Base-by-base conservation (phyloP, 495 filamentous ascomycete genomes). In the Hypoxylon crocopeplum region DNA sequence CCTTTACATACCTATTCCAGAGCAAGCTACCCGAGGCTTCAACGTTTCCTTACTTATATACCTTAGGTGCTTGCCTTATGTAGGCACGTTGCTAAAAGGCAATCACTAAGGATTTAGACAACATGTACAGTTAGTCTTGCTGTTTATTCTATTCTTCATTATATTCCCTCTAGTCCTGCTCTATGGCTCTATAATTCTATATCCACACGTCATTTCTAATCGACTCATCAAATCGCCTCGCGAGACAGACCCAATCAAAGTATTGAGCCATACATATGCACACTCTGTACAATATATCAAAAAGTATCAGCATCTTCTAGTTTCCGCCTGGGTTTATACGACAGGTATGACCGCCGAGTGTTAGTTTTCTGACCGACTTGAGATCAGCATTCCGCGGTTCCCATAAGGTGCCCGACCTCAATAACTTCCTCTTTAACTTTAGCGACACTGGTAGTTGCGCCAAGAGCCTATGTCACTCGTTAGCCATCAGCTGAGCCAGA, bases 391-490 rank as follows among this genome's bases (percentile, higher is more conserved):
- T 64, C 40, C 5, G 61, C 55, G 12, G 55, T 42, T 36, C 51
- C 20, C 13, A 55, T n/a, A 10, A 59, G 45, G 46, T 21, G 41
- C 15, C 34, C 45, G 8, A 55, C 49, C 32, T 64, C 42, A 37
- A 40, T 36, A 8, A 54, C 42, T 25, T 63, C 54, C 15, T 59
- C 34, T 16, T 58, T 57, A 7, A 59, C 49, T 42, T 64, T 34
- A 5, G 44, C 41, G 15, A 51, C 47, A 15, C 53, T 59, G 25
- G 54, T 57, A 12, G 52, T 65, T n/a, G 67, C 59, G 36, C 67
- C 67, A 36, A 69, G 54, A 42, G 64, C 64, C 67, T 69, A 25
- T 32, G 20, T 2, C n/a, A 34, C 48, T 49, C 4, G 30, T 64
- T 39, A 64, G 42, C 56, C 39, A 20, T 7, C 24, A 13, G 7